phyloP scores from a whole-genome alignment of 2,329 filamentous ascomycete genomes.

The Harringtonia aguacate region DNA sequence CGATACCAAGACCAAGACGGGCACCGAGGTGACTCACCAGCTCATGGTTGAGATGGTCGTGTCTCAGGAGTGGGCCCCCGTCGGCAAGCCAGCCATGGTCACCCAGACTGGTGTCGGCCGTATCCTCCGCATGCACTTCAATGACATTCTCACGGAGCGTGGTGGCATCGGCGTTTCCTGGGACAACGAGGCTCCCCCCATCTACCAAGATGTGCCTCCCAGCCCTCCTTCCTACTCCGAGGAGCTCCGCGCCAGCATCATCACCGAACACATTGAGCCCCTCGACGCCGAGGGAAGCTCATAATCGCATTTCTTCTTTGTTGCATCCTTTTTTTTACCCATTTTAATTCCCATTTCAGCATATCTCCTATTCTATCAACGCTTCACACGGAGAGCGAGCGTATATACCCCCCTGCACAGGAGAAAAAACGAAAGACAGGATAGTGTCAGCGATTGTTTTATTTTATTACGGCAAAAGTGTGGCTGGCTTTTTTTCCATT shows the following conservation, averaged over 20 bases:
- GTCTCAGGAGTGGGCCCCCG: slow-evolving; percentile 74
- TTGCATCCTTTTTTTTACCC: not conserved
- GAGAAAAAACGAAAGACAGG: not conserved
- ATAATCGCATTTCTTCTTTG: not conserved
- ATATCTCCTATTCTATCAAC: not conserved
- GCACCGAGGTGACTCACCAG: slow-evolving; percentile 71
- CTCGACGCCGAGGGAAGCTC: slow-evolving; percentile 16
- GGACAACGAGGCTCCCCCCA: slow-evolving; percentile 90
- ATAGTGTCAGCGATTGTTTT: not conserved
- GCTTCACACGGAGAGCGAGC: not conserved
- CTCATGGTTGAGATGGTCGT: slow-evolving; percentile 91
- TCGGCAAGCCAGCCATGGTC: slow-evolving; percentile 54
- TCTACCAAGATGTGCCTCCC: slow-evolving; percentile 87
- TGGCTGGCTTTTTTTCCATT: not conserved
- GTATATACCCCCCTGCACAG: not conserved
- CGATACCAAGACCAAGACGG: slow-evolving; percentile 64
- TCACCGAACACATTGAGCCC: slow-evolving; percentile 28
- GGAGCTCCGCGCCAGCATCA: slow-evolving; percentile 15
- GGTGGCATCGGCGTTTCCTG: slow-evolving; percentile 84
- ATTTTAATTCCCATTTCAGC: not conserved
- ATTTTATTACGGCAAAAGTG: not conserved
- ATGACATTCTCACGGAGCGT: slow-evolving; percentile 69
- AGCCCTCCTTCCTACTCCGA: slow-evolving; percentile 63
- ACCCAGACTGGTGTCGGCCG: slow-evolving; percentile 84
- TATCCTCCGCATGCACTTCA: slow-evolving; percentile 88